Conservation (phyloP, 2,329 filamentous ascomycete species). For the Hypoxylon sp. region DNA sequence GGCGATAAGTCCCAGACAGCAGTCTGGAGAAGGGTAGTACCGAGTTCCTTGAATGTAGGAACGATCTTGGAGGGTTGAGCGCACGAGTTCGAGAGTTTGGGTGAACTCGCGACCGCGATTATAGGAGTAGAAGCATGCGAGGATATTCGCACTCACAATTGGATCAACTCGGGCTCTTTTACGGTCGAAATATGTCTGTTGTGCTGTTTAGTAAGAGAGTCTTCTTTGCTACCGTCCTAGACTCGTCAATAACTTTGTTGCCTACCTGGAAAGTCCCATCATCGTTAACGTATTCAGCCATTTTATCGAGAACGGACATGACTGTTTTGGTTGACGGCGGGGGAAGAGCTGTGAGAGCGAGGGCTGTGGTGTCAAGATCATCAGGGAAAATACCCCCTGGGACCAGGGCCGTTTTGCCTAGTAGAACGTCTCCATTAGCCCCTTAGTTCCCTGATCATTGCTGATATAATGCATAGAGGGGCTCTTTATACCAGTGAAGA, state of each 20-base stretch:
- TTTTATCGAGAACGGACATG: constrained; percentile 16
- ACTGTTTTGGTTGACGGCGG: constrained; percentile 28
- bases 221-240: neutral
- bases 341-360: constrained; percentile 50
- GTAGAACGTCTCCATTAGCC: constrained; percentile 42
- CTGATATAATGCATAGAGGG: neutral
- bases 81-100: constrained; percentile 50
- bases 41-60: constrained; percentile 54
- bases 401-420: constrained; percentile 51
- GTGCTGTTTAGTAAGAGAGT: neutral
- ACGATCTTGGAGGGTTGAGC: constrained; percentile 44
- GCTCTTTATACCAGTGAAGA: constrained; percentile 23
- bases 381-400: constrained; percentile 52
- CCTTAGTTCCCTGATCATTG: neutral
- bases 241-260: neutral
- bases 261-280: constrained; percentile 50
- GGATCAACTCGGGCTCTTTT: constrained; percentile 50
- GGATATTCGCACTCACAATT: constrained; percentile 54
- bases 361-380: constrained; percentile 56
- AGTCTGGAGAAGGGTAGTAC: constrained; percentile 54
- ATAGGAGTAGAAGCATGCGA: constrained; percentile 54
- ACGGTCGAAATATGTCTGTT: constrained; percentile 54
- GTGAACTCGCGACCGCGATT: constrained; percentile 47
- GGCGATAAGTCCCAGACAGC: constrained; percentile 54
- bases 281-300: constrained; percentile 43